These are phyloP conservation scores for Lyophyllum shimeji DNA, from an alignment of 768 basidiomycete genomes.

Conservation along the genomic window DNA sequence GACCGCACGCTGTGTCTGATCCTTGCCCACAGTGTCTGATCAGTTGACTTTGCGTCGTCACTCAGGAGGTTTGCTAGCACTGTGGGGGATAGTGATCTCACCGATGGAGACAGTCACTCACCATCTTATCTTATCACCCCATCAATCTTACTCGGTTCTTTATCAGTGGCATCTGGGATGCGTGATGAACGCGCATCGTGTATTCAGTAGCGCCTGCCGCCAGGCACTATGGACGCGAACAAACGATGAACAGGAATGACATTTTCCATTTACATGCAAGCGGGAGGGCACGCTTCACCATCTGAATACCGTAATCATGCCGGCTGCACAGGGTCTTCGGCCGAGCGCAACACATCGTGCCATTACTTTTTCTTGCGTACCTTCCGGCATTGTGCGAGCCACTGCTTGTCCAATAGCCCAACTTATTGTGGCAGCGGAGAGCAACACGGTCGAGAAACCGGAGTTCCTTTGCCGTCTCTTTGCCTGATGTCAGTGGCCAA, in stretches of 20 bases:
- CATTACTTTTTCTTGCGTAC: background rate
- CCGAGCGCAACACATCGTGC: background rate
- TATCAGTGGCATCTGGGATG: background rate
- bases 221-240: background rate
- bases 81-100: background rate
- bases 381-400: constrained; percentile 1
- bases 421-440: background rate
- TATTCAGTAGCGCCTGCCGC: background rate
- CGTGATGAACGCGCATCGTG: background rate
- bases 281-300: background rate
- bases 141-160: background rate
- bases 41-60: background rate
- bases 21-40: background rate
- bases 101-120: background rate
- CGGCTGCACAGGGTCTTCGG: background rate
- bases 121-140: background rate
- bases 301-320: background rate
- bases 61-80: background rate
- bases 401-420: background rate
- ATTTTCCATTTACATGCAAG: background rate
- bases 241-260: background rate
- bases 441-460: background rate
- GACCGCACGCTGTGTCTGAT: background rate
- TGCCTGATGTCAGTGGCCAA: background rate
- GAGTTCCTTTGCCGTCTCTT: background rate